Evolutionary conservation across 148 eudicot genomes (phyloP).

Genomic region (Rhododendron henanense): DNA sequence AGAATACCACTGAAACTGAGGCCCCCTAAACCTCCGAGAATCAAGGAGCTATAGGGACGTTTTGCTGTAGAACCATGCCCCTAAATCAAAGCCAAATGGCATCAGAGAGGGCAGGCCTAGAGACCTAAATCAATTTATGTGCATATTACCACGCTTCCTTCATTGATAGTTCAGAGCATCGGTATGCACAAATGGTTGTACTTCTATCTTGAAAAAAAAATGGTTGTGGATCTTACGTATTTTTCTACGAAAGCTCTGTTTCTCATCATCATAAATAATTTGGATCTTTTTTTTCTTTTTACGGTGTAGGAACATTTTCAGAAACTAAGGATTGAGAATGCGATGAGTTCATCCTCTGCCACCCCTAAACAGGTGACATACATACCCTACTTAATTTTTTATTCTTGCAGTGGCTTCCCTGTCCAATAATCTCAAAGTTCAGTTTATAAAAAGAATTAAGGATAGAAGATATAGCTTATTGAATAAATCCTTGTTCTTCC

Average conservation of each 20-base stretch:
- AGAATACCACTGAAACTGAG: too few species aligned
- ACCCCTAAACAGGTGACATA: conserved; percentile 67
- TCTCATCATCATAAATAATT: neutral
- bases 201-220: neutral
- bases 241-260: neutral
- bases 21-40: too few species aligned
- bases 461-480: neutral
- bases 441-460: neutral
- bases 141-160: too few species aligned
- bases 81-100: too few species aligned
- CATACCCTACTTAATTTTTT: neutral
- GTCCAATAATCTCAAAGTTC: neutral
- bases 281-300: neutral
- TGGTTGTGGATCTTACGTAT: neutral
- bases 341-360: conserved; percentile 69
- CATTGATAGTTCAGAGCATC: too few species aligned
- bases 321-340: conserved; percentile 69
- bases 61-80: too few species aligned
- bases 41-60: too few species aligned
- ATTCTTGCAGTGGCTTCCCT: neutral
- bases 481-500: neutral
- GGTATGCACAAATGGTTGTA: neutral
- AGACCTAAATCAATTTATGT: too few species aligned
- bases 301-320: conserved; percentile 73
- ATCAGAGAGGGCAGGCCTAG: too few species aligned